phyloP scores from a whole-genome alignment of 164 flowering plant genomes.

The Sextonia rubra region DNA sequence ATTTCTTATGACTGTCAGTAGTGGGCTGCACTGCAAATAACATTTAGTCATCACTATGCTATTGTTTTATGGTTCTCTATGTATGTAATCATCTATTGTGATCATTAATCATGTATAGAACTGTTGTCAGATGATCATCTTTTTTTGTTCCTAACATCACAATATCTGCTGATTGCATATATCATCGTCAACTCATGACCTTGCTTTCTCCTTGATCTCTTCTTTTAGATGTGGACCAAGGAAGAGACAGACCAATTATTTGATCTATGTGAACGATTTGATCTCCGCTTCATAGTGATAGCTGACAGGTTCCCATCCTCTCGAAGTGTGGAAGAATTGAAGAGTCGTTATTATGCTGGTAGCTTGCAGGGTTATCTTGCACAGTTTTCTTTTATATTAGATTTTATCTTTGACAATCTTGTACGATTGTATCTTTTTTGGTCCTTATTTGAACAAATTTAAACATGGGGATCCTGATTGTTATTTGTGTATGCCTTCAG shows the following conservation, averaged over 20 bases:
- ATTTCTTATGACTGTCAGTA: neutral
- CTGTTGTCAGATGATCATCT: neutral
- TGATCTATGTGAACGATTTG: constrained; percentile 81
- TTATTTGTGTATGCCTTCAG: constrained; percentile 31
- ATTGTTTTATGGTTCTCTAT: too few relatives aligned
- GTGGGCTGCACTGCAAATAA: too few relatives aligned
- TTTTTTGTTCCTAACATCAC: neutral
- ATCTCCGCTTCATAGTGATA: constrained; percentile 87
- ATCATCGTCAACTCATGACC: neutral
- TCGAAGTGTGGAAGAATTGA: constrained; percentile 81
- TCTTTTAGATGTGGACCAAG: constrained; percentile 71
- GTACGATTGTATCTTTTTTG: neutral
- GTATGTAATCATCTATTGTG: too few relatives aligned
- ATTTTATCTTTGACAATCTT: neutral
- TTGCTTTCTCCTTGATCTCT: neutral
- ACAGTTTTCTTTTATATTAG: neutral
- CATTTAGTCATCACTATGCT: too few relatives aligned
- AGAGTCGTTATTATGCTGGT: constrained; percentile 96
- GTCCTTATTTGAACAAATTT: neutral
- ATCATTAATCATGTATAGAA: too few relatives aligned
- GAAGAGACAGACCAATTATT: constrained; percentile 94
- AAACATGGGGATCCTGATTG: neutral
- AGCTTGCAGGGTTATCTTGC: constrained; percentile 8
- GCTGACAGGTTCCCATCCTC: constrained; percentile 88
- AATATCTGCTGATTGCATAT: neutral